phyloP scores from a whole-genome alignment of 805 yeast species.

The Lachancea nothofagi region DNA sequence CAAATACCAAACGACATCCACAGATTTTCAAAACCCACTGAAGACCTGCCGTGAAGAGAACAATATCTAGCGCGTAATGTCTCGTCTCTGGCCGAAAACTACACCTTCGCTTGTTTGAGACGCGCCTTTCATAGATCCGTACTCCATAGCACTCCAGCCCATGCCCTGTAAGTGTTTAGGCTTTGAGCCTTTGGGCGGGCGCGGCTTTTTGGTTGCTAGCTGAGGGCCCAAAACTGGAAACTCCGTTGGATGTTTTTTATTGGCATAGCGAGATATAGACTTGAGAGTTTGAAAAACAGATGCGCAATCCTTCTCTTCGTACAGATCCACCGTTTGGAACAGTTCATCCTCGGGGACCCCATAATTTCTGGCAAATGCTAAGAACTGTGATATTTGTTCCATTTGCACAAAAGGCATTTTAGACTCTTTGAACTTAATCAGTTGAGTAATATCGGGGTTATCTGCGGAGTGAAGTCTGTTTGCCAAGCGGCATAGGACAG shows the following conservation, averaged over 20 bases:
- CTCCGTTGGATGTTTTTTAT: constrained; percentile 45
- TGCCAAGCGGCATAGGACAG: constrained; percentile 41
- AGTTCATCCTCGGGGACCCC: constrained; percentile 80
- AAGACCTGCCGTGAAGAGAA: constrained; percentile 21
- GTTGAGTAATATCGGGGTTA: constrained; percentile 25
- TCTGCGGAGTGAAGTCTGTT: constrained; percentile 38
- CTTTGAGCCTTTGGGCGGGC: constrained; percentile 48
- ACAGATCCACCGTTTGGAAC: constrained; percentile 73
- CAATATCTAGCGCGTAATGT: constrained; percentile 33
- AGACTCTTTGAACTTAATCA: constrained; percentile 50
- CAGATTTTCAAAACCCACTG: constrained; percentile 27
- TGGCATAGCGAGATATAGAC: constrained; percentile 65
- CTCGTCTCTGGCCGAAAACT: constrained; percentile 48
- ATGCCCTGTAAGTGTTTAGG: constrained; percentile 42
- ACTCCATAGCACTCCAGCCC: constrained; percentile 55
- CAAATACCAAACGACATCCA: constrained; percentile 30
- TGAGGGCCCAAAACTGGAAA: constrained; percentile 55
- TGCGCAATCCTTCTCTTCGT: constrained; percentile 68
- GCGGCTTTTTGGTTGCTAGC: constrained; percentile 43
- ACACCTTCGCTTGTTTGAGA: constrained; percentile 49
- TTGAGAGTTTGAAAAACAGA: constrained; percentile 70
- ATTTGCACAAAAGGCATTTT: constrained; percentile 71
- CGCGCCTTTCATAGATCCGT: constrained; percentile 56
- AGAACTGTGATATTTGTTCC: constrained; percentile 78
- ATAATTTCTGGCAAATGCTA: constrained; percentile 51